Evolutionary conservation across 805 yeast species (phyloP).

Genomic region (Candida coquimbonensis): DNA sequence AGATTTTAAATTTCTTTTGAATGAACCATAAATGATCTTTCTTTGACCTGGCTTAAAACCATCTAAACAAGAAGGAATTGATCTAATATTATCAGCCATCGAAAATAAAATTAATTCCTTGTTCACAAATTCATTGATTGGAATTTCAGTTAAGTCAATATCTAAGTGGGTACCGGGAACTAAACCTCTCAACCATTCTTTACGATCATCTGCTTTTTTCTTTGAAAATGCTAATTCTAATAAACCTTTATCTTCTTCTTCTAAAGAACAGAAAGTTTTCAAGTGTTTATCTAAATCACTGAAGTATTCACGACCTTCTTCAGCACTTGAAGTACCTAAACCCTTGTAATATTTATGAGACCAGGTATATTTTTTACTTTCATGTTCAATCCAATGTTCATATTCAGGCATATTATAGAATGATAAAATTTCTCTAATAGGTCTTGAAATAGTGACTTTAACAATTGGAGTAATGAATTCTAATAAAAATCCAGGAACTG

Average conservation of each 20-base stretch:
- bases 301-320: slow-evolving; percentile 85
- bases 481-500: slow-evolving; percentile 83
- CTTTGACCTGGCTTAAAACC: slow-evolving; percentile 98
- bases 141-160: slow-evolving; percentile 66
- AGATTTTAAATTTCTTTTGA: slow-evolving; percentile 64
- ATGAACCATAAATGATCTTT: slow-evolving; percentile 83
- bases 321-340: slow-evolving; percentile 86
- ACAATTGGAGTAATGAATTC: slow-evolving; percentile 97
- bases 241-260: slow-evolving; percentile 65
- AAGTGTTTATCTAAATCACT: slow-evolving; percentile 77
- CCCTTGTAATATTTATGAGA: slow-evolving; percentile 95
- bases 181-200: slow-evolving; percentile 90
- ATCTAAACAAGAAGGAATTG: slow-evolving; percentile 89
- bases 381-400: slow-evolving; percentile 85
- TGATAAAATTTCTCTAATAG: slow-evolving; percentile 52
- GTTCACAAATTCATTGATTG: slow-evolving; percentile 89
- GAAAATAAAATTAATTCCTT: slow-evolving; percentile 91
- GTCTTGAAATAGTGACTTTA: slow-evolving; percentile 71
- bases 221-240: slow-evolving; percentile 94
- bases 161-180: slow-evolving; percentile 90
- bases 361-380: slow-evolving; percentile 72
- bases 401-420: slow-evolving; percentile 96
- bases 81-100: slow-evolving; percentile 93
- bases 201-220: slow-evolving; percentile 93
- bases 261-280: slow-evolving; percentile 76